Evolutionary conservation across 108 stramenopile species (phyloP).

Genomic region (Cyclostephanos invisitatus): DNA sequence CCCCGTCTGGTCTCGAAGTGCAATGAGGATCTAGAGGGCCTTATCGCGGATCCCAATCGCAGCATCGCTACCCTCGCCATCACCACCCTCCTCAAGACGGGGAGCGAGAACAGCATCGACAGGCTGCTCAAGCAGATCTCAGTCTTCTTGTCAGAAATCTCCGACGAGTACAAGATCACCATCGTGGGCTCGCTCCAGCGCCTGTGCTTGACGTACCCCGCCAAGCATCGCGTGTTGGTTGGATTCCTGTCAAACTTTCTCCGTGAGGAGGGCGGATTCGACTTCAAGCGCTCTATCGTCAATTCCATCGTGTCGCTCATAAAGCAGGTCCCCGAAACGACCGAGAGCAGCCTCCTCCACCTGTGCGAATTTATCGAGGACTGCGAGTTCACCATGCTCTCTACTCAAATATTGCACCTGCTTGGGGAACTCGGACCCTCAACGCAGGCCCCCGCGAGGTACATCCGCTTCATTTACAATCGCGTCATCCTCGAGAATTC

Average conservation of each 20-base stretch:
- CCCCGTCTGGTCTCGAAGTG: constrained; percentile 95
- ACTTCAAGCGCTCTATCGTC: constrained; percentile 88
- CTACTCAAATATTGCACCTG: constrained; percentile 77
- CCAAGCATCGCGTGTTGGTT: constrained; percentile 80
- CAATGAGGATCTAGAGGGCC: constrained; percentile 98
- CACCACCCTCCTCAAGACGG: constrained; percentile 99
- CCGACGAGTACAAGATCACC: constrained; percentile 97
- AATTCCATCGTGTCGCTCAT: constrained; percentile 83
- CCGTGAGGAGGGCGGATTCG: constrained; percentile 86
- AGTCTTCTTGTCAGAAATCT: constrained; percentile 97
- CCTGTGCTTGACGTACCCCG: constrained; percentile 83
- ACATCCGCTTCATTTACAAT: constrained; percentile 94
- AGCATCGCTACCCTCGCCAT: constrained; percentile 98
- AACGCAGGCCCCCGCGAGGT: constrained; percentile 67
- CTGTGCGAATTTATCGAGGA: constrained; percentile 95
- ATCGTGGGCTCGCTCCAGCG: constrained; percentile 82
- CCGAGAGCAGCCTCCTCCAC: constrained; percentile 77
- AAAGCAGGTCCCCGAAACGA: constrained; percentile 73
- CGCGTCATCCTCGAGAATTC: constrained; percentile 88
- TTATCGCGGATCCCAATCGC: constrained; percentile 94
- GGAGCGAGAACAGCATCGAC: constrained; percentile 93
- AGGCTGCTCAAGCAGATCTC: constrained; percentile 98
- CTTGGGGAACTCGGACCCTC: constrained; percentile 78
- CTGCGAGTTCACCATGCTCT: constrained; percentile 84
- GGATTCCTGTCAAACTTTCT: constrained; percentile 86